Base-by-base conservation (phyloP, 768 basidiomycete species). In the Suillus tomentosus region DNA sequence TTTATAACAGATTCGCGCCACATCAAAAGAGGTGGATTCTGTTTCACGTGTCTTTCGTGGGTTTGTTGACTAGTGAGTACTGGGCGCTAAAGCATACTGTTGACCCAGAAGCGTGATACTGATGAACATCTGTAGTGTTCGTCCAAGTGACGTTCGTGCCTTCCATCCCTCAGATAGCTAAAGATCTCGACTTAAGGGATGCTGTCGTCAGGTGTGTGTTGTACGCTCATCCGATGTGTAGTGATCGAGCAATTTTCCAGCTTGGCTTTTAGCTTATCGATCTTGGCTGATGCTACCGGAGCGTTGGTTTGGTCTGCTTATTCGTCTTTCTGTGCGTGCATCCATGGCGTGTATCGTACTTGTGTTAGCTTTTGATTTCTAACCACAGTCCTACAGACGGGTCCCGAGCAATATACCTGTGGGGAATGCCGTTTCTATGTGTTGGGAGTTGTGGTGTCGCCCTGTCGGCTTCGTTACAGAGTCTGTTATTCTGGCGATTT, bases 131-230 rank as follows among this genome's bases (percentile, higher is more conserved):
- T 15, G 54, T 1, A 94, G 91, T 89, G 43, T 86, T 94, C 64
- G 85, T 89, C 0, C 78, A 84, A 8, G 87, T 85, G 0, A 85
- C 85, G 1, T 92, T 94, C 72, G 81, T 91, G 3, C 91, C 91
- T 0, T 86, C 87, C 0, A 89, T 94, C 63, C 90, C 91, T 0
- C 83, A 89, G 59, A 86, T 95, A 53, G 85, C 91, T 9, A 74
- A 73, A 34, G 91, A 94, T 64, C 73, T 94, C 11, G 56, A 82
- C 31, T 79, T 88, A 0, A 84, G 89, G 0, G 82, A 81, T 0
- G 68, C 82, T 14, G 73, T 88, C 19, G 81, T 92, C 59, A 89
- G 86, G 86, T 85, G 61, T 48, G 67, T 62, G 2, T 14, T 8
- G 19, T 5, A 6, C 11, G 10, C 22, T 40, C 8, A 8, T 58